A percentile compares a stretch with the other conserved stretches of the same genome.
phyloP scores from a whole-genome alignment of 441 rosid species.

The Populus hybrid region DNA sequence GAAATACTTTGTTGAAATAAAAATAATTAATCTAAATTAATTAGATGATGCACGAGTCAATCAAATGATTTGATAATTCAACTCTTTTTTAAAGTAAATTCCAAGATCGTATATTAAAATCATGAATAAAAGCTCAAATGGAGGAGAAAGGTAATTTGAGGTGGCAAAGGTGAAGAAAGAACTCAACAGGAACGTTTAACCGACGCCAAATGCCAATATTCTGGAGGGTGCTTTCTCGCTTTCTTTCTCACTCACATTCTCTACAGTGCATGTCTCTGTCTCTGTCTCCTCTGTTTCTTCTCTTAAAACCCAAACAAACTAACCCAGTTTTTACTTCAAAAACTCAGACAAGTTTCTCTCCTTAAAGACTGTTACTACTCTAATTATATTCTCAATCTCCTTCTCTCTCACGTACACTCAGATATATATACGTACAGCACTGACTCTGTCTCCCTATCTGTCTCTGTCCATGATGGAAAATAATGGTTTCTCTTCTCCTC shows the following conservation, averaged over 20 bases:
- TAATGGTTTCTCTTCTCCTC: conserved; percentile 63
- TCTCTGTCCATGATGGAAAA: conserved; percentile 40
- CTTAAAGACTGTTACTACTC: conserved; percentile 7
- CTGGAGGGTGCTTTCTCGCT: conserved; percentile 6
- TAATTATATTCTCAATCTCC: neutral
- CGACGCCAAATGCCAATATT: conserved; percentile 58
- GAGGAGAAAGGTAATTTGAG: neutral
- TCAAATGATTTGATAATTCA: too few relatives aligned
- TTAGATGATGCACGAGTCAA: too few relatives aligned
- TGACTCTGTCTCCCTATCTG: neutral
- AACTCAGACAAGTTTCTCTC: conserved; percentile 19
- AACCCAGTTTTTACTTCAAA: conserved; percentile 29
- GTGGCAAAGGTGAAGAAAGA: neutral
- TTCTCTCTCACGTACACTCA: neutral
- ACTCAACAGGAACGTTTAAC: conserved; percentile 44
- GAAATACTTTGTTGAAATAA: too few relatives aligned
- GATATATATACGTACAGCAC: neutral
- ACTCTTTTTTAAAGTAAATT: too few relatives aligned
- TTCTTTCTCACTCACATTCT: conserved; percentile 14
- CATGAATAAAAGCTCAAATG: too few relatives aligned
- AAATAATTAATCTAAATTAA: too few relatives aligned
- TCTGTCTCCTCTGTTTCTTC: neutral
- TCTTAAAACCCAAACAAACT: conserved; percentile 26
- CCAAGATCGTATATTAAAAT: too few relatives aligned
- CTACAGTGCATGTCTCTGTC: neutral